These are phyloP conservation scores for Penicillium argentinense DNA, from an alignment of 495 filamentous ascomycete genomes.

Conservation along the genomic window DNA sequence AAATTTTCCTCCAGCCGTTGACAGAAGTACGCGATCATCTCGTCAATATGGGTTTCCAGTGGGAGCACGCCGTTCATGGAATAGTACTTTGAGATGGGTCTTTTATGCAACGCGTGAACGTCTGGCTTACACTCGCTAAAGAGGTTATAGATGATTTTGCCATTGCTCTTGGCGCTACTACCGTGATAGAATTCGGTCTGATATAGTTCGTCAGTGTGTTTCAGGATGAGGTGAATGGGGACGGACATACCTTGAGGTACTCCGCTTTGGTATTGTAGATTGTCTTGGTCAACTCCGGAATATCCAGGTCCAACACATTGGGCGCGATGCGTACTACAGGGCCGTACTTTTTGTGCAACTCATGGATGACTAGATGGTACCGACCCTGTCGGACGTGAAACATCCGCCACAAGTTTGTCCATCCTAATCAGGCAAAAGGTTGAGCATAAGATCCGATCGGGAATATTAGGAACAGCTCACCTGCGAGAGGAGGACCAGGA, in stretches of 20 bases:
- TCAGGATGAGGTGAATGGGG: too few species aligned
- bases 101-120: slow-evolving; percentile 30
- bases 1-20: slow-evolving; percentile 34
- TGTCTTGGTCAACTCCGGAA: slow-evolving; percentile 26
- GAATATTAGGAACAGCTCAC: slow-evolving; percentile 9
- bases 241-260: slow-evolving; percentile 20
- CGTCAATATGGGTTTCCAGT: slow-evolving; percentile 35
- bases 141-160: slow-evolving; percentile 34
- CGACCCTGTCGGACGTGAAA: slow-evolving; percentile 21
- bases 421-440: slow-evolving; percentile 12
- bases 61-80: slow-evolving; percentile 26
- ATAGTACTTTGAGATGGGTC: slow-evolving; percentile 38
- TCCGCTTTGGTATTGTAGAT: slow-evolving; percentile 27
- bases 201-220: too few species aligned
- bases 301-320: slow-evolving; percentile 27
- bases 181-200: slow-evolving; percentile 42
- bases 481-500: slow-evolving; percentile 38
- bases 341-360: slow-evolving; percentile 34
- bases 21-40: slow-evolving; percentile 30
- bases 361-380: slow-evolving; percentile 32
- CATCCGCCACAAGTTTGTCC: slow-evolving; percentile 41
- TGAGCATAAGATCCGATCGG: too few species aligned
- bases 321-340: slow-evolving; percentile 35
- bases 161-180: slow-evolving; percentile 32
- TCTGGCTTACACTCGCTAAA: slow-evolving; percentile 30